Evolutionary conservation across 208 protist species (phyloP).

Genomic region (Acanthamoeba culbertsoni): DNA sequence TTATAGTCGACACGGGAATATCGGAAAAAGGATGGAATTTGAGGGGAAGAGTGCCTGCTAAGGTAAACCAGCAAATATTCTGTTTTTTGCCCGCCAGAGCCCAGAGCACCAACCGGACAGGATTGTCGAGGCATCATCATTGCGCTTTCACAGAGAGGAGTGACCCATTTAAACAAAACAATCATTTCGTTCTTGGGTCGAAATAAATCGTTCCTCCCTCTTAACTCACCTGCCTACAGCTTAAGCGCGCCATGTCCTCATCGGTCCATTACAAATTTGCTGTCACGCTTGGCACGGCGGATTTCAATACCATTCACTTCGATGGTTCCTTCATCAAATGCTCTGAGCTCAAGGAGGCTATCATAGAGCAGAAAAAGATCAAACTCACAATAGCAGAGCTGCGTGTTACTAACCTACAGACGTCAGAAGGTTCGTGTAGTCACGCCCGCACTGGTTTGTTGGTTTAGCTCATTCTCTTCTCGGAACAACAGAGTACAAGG

Average conservation of each 20-base stretch:
- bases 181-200: neutral
- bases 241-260: neutral
- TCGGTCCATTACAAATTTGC: conserved; percentile 69
- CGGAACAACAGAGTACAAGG: neutral
- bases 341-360: conserved; percentile 73
- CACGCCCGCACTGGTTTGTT: neutral
- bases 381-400: conserved; percentile 72
- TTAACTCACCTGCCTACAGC: neutral
- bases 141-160: too few relatives aligned
- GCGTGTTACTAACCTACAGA: conserved; percentile 70
- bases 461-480: neutral
- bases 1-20: neutral
- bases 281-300: neutral
- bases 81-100: too few relatives aligned
- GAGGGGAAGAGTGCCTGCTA: neutral
- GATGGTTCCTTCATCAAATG: conserved; percentile 75
- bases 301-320: conserved; percentile 70
- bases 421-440: conserved; percentile 49
- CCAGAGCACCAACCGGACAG: too few relatives aligned
- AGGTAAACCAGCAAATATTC: too few relatives aligned
- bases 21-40: neutral
- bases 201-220: neutral
- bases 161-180: too few relatives aligned
- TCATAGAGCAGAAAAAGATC: conserved; percentile 73
- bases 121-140: too few relatives aligned